Conservation (phyloP, 495 filamentous ascomycete genomes). For the Tuber melanosporum region DNA sequence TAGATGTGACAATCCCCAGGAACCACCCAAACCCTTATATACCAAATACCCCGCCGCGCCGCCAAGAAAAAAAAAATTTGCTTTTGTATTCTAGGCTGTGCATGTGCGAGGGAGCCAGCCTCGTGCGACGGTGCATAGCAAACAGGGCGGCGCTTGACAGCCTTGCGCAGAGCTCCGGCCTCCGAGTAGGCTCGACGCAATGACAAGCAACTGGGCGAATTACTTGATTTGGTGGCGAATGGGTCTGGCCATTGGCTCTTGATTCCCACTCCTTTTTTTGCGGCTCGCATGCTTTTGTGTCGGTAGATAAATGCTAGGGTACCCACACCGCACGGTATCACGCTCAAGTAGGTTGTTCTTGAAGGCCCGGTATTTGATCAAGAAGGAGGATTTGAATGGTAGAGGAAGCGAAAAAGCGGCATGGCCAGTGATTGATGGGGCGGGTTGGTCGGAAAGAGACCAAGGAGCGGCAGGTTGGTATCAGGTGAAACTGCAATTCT, state of each 20-base stretch:
- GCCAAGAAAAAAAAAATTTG: background rate
- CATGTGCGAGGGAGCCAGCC: background rate
- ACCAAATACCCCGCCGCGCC: background rate
- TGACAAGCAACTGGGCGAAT: background rate
- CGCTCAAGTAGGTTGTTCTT: background rate
- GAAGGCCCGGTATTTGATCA: background rate
- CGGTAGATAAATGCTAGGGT: background rate
- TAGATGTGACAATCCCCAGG: background rate
- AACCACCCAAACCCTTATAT: background rate
- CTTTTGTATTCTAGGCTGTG: background rate
- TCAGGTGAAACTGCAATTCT: background rate
- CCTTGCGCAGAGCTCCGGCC: background rate
- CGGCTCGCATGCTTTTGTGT: background rate
- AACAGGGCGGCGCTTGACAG: background rate
- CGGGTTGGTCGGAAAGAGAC: background rate
- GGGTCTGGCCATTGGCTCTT: background rate
- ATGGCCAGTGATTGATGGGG: background rate
- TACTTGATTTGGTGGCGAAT: background rate
- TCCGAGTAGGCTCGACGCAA: background rate
- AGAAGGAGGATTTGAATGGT: background rate
- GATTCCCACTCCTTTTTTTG: background rate
- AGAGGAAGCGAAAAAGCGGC: background rate
- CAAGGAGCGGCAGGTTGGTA: background rate
- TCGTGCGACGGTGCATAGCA: background rate
- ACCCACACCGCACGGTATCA: background rate